Base-by-base conservation (phyloP, 2,329 filamentous ascomycete species). In the Cadophora gregata region DNA sequence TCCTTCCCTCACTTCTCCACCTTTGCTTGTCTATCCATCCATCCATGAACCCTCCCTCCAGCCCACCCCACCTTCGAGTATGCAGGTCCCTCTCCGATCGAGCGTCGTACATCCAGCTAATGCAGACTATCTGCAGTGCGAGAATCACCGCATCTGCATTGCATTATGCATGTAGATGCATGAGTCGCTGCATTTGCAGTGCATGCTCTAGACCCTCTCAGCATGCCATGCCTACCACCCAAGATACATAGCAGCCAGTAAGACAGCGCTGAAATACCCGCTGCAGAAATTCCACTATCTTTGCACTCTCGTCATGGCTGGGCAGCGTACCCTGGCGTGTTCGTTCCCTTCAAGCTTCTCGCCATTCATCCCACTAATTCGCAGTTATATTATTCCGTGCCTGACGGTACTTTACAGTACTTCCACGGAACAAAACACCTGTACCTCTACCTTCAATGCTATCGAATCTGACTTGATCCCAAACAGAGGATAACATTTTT, bases 51-150 rank as follows among this genome's bases (percentile, higher is more conserved):
- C 36, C 14, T 42, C 36, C 24, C 19, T 56, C 14, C 25, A 47
- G 0, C n/a, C 29, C 19, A 29, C 47, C 38, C 60, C 29, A 63
- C 53, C 62, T 33, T 36, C 53, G 56, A 33, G 9, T 53, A 64
- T 66, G 64, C 60, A 66, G 59, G 64, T 66, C 64, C 64, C 60
- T 60, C 55, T 60, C 55, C 50, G 60, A 66, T 63, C 64, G 53
- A 59, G 60, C 64, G 47, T 53, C 59, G 38, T 62, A 55, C 59
- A 62, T 59, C 14, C n/a, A 51, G 55, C 48, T 25, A 61, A 14
- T 31, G 36, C 45, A 42, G 2, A 25, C 56, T 8, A 5, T n/a
- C 38, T n/a, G 60, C 47, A 50, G 33, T 29, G 36, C 27, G 21
- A 14, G 16, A 4, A 60, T 42, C 25, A 8, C 42, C 19, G 29